Base-by-base conservation (phyloP, 352 stramenopile genomes). In the Globisporangium nunn region DNA sequence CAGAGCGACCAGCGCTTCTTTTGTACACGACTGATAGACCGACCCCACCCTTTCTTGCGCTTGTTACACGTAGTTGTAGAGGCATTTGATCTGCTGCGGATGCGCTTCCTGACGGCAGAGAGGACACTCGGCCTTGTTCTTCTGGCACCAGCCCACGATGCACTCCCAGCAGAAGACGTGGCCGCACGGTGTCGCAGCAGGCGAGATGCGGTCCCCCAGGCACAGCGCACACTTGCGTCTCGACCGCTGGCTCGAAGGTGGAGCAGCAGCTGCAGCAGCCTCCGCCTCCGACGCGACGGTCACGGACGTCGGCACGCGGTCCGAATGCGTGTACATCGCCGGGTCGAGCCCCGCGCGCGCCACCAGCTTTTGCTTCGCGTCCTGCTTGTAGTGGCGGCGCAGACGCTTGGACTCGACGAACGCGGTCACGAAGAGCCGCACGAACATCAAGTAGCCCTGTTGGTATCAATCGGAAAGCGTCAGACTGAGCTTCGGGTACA, bases 91-190 rank as follows among this genome's bases (percentile, higher is more conserved):
- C 68, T 94, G 83, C 63, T 97, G 88, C 56, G 88, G 87, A 30
- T 91, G 72, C 15, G 79, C 75, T 50, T 90, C 80, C 61, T 96
- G 87, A 15, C 88, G 79, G 54, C 88, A 97, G 7, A 97, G 74
- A 45, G 88, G 88, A 58, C 88, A 97, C 63, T 97, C 87, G 40
- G 85, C 75, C 55, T 95, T 93, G 71, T 94, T 92, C 61, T 93
- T 96, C 55, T 96, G 85, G 60, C 88, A 96, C 88, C 88, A 97
- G 12, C 86, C 84, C n/a, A 97, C 82, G 59, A 97, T 95, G 55
- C 88, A 97, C 29, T 95, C 85, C 88, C 88, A 97, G 65, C 88
- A 97, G 71, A 97, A 97, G 31, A 97, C 72, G 60, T 97, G 88
- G 30, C 88, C 88, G 48, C 88, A 97, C 0, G 87, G 88, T 17